Evolutionary conservation across 805 yeast genomes (phyloP).

Genomic region (Candida arabinofermentans): DNA sequence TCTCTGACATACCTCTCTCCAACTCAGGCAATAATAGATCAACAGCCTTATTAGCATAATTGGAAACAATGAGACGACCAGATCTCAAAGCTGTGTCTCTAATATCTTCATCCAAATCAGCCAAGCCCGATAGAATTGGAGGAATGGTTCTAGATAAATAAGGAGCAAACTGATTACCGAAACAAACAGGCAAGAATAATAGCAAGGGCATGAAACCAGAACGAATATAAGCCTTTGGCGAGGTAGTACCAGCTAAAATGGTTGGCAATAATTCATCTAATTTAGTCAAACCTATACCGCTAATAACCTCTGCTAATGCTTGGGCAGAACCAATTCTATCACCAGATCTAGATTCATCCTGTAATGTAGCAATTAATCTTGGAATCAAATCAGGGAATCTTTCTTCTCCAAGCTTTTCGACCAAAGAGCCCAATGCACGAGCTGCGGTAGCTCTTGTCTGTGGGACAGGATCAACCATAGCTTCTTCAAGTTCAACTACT

Average conservation of each 20-base stretch:
- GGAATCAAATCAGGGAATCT: slow-evolving; percentile 90
- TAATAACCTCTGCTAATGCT: slow-evolving; percentile 88
- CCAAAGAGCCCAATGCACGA: slow-evolving; percentile 92
- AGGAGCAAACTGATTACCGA: slow-evolving; percentile 88
- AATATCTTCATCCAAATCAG: slow-evolving; percentile 82
- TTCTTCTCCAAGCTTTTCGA: slow-evolving; percentile 94
- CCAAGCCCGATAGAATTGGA: slow-evolving; percentile 87
- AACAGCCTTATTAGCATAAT: slow-evolving; percentile 88
- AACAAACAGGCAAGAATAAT: slow-evolving; percentile 88
- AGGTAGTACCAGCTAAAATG: slow-evolving; percentile 67
- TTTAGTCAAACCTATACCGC: slow-evolving; percentile 84
- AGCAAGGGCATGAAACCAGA: slow-evolving; percentile 91
- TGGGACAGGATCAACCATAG: slow-evolving; percentile 99
- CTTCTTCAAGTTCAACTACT: slow-evolving; percentile 78
- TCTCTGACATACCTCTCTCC: slow-evolving; percentile 82
- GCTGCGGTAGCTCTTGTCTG: slow-evolving; percentile 96
- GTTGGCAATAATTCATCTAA: slow-evolving; percentile 86
- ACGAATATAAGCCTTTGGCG: slow-evolving; percentile 66
- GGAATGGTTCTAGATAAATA: slow-evolving; percentile 82
- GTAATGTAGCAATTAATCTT: slow-evolving; percentile 66
- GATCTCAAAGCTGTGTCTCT: slow-evolving; percentile 89
- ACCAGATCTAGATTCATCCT: slow-evolving; percentile 76
- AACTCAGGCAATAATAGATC: slow-evolving; percentile 91
- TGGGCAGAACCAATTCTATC: slow-evolving; percentile 97
- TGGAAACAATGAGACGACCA: slow-evolving; percentile 85